These are phyloP conservation scores for Penicillium digitatum DNA, from an alignment of 2,329 filamentous ascomycete genomes.

Conservation along the genomic window DNA sequence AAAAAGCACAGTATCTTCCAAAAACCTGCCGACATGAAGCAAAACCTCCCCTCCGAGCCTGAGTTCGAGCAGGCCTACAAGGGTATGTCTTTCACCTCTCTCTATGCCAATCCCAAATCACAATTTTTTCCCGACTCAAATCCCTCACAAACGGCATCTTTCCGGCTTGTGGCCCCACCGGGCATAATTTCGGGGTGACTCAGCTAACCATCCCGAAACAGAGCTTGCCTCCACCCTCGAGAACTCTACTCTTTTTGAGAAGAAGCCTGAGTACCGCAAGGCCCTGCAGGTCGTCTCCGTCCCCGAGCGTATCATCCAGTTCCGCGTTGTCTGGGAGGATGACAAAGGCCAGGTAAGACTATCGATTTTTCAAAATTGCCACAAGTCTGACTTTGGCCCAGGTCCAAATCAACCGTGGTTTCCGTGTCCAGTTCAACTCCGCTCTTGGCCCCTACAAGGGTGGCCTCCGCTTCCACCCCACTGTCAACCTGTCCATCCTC, in stretches of 20 bases:
- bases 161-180: constrained; percentile 13
- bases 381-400: constrained; percentile 33
- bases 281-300: constrained; percentile 83
- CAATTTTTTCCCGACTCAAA: background rate
- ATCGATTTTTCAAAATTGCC: background rate
- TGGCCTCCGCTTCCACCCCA: constrained; percentile 87
- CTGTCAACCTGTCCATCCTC: constrained; percentile 62
- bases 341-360: constrained; percentile 63
- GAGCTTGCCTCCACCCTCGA: constrained; percentile 95
- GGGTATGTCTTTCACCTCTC: constrained; percentile 53
- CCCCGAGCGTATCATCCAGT: constrained; percentile 94
- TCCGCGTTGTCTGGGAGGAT: constrained; percentile 95
- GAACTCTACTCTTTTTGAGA: constrained; percentile 85
- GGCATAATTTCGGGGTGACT: constrained; percentile 7
- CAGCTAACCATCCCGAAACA: constrained; percentile 38
- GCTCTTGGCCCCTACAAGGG: constrained; percentile 98
- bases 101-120: background rate
- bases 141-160: constrained; percentile 17
- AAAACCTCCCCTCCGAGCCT: constrained; percentile 80
- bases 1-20: constrained; percentile 5
- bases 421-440: constrained; percentile 97
- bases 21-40: constrained; percentile 54
- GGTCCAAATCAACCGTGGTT: constrained; percentile 89
- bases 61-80: constrained; percentile 99
- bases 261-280: constrained; percentile 90